Evolutionary conservation across 805 yeast genomes (phyloP).

Genomic region (Ogataea henricii): DNA sequence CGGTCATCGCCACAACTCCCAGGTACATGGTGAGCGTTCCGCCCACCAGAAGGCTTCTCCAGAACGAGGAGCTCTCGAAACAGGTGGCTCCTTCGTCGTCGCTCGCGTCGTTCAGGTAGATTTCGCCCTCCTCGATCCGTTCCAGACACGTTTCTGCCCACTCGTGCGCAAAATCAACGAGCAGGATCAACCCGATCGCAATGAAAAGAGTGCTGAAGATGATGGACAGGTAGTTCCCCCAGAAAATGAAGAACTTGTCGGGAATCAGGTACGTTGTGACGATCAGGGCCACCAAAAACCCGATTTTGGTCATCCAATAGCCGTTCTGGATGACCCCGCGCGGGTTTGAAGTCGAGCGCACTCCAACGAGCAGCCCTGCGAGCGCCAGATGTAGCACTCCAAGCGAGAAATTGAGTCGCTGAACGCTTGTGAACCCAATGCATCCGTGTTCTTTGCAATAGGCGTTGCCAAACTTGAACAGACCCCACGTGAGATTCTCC

Average conservation of each 20-base stretch:
- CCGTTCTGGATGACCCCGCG: constrained; percentile 88
- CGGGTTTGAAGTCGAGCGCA: constrained; percentile 74
- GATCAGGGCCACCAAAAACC: constrained; percentile 57
- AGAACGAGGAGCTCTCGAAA: constrained; percentile 50
- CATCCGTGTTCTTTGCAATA: constrained; percentile 85
- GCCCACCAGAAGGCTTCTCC: constrained; percentile 81
- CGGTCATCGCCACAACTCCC: constrained; percentile 69
- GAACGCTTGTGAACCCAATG: constrained; percentile 90
- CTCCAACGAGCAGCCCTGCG: constrained; percentile 69
- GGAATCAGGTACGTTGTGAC: constrained; percentile 77
- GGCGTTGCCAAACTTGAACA: constrained; percentile 53
- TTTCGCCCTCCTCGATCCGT: constrained; percentile 80
- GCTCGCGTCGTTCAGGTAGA: constrained; percentile 49
- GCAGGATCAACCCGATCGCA: constrained; percentile 82
- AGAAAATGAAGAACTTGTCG: constrained; percentile 79
- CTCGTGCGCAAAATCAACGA: constrained; percentile 97
- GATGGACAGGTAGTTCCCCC: constrained; percentile 90
- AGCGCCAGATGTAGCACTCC: constrained; percentile 76
- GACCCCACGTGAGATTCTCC: constrained; percentile 68
- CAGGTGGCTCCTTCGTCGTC: constrained; percentile 38
- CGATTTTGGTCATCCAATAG: constrained; percentile 79
- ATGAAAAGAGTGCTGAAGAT: constrained; percentile 82
- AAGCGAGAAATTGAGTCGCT: constrained; percentile 83
- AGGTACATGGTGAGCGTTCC: constrained; percentile 88
- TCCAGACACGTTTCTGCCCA: constrained; percentile 97